Percentiles rank a stretch among this genome's conserved stretches.
Conservation (phyloP, 1,284 basidiomycete species). For the Cryptococcus deneoformans region DNA sequence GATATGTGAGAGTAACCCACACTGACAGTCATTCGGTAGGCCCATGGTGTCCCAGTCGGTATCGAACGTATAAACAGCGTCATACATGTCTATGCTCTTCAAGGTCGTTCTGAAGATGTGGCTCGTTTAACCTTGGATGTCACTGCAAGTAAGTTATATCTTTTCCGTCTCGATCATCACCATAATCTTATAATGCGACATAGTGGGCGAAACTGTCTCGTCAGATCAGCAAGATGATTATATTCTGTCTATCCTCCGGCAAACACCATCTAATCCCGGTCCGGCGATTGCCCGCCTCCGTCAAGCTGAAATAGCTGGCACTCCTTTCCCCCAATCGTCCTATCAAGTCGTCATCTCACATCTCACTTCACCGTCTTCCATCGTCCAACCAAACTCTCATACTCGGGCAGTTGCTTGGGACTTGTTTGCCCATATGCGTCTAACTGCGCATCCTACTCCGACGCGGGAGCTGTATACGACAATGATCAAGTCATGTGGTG, state of each 20-base stretch:
- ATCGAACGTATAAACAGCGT: conserved; percentile 13
- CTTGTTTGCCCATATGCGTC: conserved; percentile 92
- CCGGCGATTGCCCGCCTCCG: conserved; percentile 43
- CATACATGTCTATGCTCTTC: conserved; percentile 20
- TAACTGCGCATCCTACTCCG: conserved; percentile 82
- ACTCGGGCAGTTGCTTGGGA: conserved; percentile 77
- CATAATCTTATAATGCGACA: conserved; percentile 1
- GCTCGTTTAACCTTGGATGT: conserved; percentile 19
- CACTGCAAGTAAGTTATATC: conserved; percentile 14
- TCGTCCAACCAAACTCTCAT: conserved; percentile 22
- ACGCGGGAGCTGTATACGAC: conserved; percentile 69
- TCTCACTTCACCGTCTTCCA: conserved; percentile 28
- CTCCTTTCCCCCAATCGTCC: conserved; percentile 45
- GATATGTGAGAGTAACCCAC: conserved; percentile 1
- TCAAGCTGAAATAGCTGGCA: conserved; percentile 39
- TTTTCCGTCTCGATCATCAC: neutral
- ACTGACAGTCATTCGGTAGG: conserved; percentile 1
- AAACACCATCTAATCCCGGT: conserved; percentile 24
- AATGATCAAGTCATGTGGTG: conserved; percentile 86
- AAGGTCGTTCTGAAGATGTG: conserved; percentile 23
- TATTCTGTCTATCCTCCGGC: conserved; percentile 25
- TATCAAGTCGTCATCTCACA: conserved; percentile 46
- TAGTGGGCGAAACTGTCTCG: conserved; percentile 17
- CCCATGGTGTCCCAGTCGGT: conserved; percentile 8
- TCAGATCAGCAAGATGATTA: conserved; percentile 30